These are phyloP conservation scores for Petunia secreta DNA, from an alignment of 257 asterid species.

Conservation along the genomic window DNA sequence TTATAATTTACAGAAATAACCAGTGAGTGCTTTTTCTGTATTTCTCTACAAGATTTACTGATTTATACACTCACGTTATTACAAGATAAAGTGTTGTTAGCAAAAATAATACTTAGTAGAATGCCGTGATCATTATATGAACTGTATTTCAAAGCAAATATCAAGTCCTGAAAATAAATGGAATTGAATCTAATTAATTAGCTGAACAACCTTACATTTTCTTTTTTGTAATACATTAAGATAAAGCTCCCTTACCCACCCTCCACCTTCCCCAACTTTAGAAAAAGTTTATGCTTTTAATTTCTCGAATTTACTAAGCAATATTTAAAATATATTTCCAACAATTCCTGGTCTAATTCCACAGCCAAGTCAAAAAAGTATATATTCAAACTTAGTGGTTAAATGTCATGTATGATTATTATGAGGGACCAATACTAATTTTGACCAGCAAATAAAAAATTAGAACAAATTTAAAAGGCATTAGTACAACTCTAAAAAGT, in stretches of 20 bases:
- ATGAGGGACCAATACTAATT: not conserved
- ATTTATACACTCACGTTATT: no score
- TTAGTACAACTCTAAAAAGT: not conserved
- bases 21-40: not conserved
- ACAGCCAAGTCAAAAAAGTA: not conserved
- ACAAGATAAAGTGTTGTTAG: not conserved
- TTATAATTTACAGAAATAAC: no score
- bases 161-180: not conserved
- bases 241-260: not conserved
- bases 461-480: not conserved
- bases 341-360: not conserved
- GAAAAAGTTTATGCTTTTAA: not conserved
- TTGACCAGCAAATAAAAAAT: constrained; percentile 11
- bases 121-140: not conserved
- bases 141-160: not conserved
- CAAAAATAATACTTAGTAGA: not conserved
- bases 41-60: not conserved
- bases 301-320: not conserved
- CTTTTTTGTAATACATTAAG: not conserved
- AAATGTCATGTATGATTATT: constrained; percentile 18
- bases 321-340: not conserved
- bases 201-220: constrained; percentile 7
- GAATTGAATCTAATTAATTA: not conserved
- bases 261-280: not conserved
- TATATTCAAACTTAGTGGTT: constrained; percentile 16